Conservation (phyloP, 495 filamentous ascomycete species). For the Podospora australis region DNA sequence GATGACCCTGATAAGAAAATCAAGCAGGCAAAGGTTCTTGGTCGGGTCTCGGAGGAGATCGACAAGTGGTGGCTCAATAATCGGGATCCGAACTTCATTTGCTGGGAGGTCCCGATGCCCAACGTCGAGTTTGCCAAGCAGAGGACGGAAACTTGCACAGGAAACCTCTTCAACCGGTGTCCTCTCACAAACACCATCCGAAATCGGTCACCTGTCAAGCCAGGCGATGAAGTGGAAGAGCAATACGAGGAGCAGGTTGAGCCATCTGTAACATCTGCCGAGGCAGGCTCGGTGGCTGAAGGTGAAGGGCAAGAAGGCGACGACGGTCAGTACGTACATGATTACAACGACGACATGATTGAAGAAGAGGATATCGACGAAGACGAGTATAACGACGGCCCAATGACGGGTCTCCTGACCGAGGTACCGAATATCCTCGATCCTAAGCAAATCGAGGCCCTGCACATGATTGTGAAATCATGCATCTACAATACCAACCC, state of each 20-base stretch:
- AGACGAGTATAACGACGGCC: conserved; percentile 73
- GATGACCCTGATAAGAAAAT: conserved; percentile 42
- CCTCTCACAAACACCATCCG: conserved; percentile 38
- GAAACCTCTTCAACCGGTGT: conserved; percentile 41
- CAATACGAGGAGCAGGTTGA: conserved; percentile 70
- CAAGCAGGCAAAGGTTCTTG: conserved; percentile 45
- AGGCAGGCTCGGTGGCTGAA: conserved; percentile 28
- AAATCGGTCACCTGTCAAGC: no score
- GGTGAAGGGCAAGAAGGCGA: conserved; percentile 45
- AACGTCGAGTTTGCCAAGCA: conserved; percentile 44
- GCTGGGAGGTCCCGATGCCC: conserved; percentile 47
- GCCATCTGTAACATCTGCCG: conserved; percentile 37
- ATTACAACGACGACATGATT: conserved; percentile 40
- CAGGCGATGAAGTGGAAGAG: no score
- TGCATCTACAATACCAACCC: conserved; percentile 71
- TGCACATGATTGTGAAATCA: conserved; percentile 91
- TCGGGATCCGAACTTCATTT: conserved; percentile 46
- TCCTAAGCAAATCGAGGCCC: conserved; percentile 85
- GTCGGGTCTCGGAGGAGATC: conserved; percentile 50
- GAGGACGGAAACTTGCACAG: conserved; percentile 43
- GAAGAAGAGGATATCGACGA: conserved; percentile 77
- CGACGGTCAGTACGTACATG: conserved; percentile 30
- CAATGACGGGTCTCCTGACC: conserved; percentile 78
- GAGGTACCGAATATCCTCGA: conserved; percentile 92
- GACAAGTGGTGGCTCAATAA: conserved; percentile 52